phyloP scores from a whole-genome alignment of 768 basidiomycete species.

The Amanita pseudoporphyria region DNA sequence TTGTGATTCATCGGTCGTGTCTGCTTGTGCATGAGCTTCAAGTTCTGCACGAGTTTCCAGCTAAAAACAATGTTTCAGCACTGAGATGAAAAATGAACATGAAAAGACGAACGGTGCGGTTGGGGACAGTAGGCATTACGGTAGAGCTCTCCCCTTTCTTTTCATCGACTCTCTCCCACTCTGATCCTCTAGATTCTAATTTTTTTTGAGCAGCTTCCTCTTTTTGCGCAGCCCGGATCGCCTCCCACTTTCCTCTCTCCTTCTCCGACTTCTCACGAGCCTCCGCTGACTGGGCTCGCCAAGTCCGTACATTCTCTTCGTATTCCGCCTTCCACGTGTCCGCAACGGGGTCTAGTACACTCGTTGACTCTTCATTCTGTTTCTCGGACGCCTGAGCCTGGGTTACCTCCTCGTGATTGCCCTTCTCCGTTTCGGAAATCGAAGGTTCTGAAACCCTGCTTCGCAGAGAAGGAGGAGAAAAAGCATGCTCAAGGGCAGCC shows the following conservation, averaged over 20 bases:
- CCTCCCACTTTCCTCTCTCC: constrained; percentile 65
- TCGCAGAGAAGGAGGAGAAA: constrained; percentile 18
- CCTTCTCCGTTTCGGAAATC: neutral
- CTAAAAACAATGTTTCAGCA: neutral
- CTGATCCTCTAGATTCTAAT: constrained; percentile 14
- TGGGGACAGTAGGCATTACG: neutral
- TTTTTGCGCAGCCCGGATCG: constrained; percentile 46
- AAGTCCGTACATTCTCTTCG: constrained; percentile 54
- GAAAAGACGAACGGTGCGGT: neutral
- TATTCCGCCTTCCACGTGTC: constrained; percentile 61
- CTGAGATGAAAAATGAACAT: neutral
- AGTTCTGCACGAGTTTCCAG: neutral
- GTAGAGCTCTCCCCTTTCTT: constrained; percentile 3
- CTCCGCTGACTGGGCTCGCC: constrained; percentile 65
- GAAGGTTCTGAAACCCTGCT: constrained; percentile 7
- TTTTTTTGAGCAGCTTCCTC: constrained; percentile 30
- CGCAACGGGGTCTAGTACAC: neutral
- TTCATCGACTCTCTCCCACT: constrained; percentile 29
- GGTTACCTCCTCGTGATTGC: neutral
- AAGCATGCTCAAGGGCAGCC: constrained; percentile 25
- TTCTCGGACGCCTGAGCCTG: neutral
- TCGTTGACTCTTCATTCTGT: neutral
- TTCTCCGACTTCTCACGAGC: constrained; percentile 69
- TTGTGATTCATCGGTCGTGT: constrained; percentile 2
- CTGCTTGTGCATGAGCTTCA: constrained; percentile 8